Conservation (phyloP, 208 protist genomes). For the Crithidia thermophila region DNA sequence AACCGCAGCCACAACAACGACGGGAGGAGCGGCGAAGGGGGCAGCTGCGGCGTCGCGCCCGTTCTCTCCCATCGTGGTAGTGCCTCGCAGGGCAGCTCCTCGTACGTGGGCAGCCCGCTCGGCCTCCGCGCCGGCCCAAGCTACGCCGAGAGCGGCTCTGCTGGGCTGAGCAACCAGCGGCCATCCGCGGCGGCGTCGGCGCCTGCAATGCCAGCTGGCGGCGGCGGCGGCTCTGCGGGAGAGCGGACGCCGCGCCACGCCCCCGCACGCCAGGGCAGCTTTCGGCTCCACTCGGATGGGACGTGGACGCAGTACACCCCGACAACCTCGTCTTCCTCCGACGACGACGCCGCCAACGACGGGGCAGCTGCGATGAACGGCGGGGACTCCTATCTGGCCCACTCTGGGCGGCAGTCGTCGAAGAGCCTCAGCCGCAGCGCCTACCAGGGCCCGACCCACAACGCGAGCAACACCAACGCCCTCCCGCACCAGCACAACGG, state of each 20-base stretch:
- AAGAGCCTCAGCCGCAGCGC: conserved; percentile 3
- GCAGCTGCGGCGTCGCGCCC: neutral
- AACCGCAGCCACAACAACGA: neutral
- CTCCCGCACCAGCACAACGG: neutral
- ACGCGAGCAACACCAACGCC: conserved; percentile 1
- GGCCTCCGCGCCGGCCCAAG: neutral
- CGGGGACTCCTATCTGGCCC: conserved; percentile 4
- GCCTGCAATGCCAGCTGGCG: neutral
- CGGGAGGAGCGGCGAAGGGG: neutral
- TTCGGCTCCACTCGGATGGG: conserved; percentile 24
- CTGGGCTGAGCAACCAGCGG: neutral
- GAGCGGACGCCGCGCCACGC: conserved; percentile 1
- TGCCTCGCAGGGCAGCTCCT: conserved; percentile 9
- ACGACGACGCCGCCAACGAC: conserved; percentile 10
- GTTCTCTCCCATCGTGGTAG: neutral
- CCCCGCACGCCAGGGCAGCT: conserved; percentile 17
- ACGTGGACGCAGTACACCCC: conserved; percentile 39
- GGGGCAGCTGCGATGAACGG: neutral
- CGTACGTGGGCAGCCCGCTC: conserved; percentile 8
- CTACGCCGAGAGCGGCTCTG: conserved; percentile 12
- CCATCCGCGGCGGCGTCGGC: neutral
- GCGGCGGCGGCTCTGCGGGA: neutral
- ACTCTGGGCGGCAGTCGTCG: neutral
- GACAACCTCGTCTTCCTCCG: conserved; percentile 1
- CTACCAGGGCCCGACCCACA: neutral